A percentile compares a stretch with the other conserved stretches of the same genome.
Conservation (phyloP, 2,329 filamentous ascomycete species). For the Aspergillus udagawae region DNA sequence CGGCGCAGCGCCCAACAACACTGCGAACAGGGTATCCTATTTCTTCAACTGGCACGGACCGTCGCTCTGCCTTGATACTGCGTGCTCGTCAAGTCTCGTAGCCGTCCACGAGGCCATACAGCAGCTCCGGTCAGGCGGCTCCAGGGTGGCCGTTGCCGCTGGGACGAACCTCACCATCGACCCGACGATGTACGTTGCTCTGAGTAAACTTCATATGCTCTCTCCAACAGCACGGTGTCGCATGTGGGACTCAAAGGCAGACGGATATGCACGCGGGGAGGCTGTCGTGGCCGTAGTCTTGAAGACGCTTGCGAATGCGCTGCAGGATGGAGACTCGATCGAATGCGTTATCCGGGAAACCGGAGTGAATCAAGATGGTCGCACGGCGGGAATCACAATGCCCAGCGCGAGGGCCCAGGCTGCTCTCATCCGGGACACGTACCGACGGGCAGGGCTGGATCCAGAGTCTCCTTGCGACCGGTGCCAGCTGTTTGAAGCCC, state of each 20-base stretch:
- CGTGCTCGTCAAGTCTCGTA: conserved; percentile 36
- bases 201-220: conserved; percentile 30
- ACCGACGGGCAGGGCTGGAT: conserved; percentile 27
- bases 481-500: conserved; percentile 35
- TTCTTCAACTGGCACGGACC: conserved; percentile 37
- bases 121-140: conserved; percentile 12
- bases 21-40: conserved; percentile 30
- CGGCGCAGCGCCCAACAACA: conserved; percentile 23
- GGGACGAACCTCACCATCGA: conserved; percentile 30
- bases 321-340: conserved; percentile 26
- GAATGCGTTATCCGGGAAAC: conserved; percentile 25
- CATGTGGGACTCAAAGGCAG: conserved; percentile 21
- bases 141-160: conserved; percentile 23
- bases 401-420: conserved; percentile 5
- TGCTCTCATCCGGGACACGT: not conserved
- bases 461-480: conserved; percentile 10
- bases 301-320: conserved; percentile 23
- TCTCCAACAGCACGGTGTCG: conserved; percentile 25
- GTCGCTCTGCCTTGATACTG: conserved; percentile 37
- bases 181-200: conserved; percentile 20
- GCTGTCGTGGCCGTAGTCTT: conserved; percentile 25
- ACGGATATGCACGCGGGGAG: conserved; percentile 32
- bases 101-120: conserved; percentile 18
- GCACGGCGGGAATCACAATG: conserved; percentile 4
- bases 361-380: conserved; percentile 20